A percentile compares a stretch with the other conserved stretches of the same genome.
Conservation (phyloP, 257 asterid species). For the Cruciata laevipes region DNA sequence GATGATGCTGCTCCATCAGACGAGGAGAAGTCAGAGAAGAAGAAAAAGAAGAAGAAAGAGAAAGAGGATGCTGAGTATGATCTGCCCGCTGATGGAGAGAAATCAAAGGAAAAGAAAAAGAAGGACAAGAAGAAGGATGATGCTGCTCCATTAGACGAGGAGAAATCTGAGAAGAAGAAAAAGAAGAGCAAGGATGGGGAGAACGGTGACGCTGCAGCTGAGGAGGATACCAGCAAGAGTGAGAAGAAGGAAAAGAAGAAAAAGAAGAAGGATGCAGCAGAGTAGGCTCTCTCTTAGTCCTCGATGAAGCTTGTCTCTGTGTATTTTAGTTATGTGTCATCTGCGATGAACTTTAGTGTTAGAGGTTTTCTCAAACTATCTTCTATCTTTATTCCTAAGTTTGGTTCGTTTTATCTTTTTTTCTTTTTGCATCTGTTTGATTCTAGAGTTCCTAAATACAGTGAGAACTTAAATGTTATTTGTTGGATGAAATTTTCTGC, state of each 20-base stretch:
- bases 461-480: slow-evolving; percentile 1
- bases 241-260: slow-evolving; percentile 66
- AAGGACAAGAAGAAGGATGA: slow-evolving; percentile 34
- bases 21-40: slow-evolving; percentile 57
- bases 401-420: background rate
- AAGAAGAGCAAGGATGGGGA: slow-evolving; percentile 35
- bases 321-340: slow-evolving; percentile 23
- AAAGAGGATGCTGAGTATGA: slow-evolving; percentile 24
- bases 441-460: background rate
- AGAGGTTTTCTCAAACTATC: slow-evolving; percentile 11
- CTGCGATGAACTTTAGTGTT: slow-evolving; percentile 22
- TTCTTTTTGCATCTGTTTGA: background rate
- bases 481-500: background rate
- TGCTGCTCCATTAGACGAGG: slow-evolving; percentile 33
- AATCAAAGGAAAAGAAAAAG: slow-evolving; percentile 56
- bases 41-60: slow-evolving; percentile 45
- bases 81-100: slow-evolving; percentile 44
- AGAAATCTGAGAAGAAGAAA: slow-evolving; percentile 58
- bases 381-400: background rate
- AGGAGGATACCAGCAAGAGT: slow-evolving; percentile 35
- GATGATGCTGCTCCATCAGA: slow-evolving; percentile 26
- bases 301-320: slow-evolving; percentile 8
- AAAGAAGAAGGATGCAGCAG: slow-evolving; percentile 63
- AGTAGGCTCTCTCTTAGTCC: slow-evolving; percentile 25
- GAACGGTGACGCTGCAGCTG: slow-evolving; percentile 38